Evolutionary conservation across 768 basidiomycete species (phyloP).

Genomic region (Russula sp.): DNA sequence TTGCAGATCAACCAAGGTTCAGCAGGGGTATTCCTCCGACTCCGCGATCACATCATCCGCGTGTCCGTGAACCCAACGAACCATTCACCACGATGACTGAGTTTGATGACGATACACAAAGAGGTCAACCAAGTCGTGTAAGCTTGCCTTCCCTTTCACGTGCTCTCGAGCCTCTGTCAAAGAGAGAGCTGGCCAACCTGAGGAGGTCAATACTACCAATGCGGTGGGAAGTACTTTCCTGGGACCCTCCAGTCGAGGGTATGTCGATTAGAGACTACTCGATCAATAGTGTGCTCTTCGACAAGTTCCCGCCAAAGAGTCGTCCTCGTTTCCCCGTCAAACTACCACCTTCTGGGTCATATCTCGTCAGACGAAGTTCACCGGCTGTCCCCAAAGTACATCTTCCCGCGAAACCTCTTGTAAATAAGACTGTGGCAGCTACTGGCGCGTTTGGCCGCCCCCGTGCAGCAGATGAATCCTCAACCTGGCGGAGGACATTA

Average conservation of each 20-base stretch:
- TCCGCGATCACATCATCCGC: slow-evolving; percentile 1
- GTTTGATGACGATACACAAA: slow-evolving; percentile 23
- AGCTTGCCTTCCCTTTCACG: slow-evolving; percentile 41
- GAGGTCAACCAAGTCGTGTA: slow-evolving; percentile 29
- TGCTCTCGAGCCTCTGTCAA: slow-evolving; percentile 38
- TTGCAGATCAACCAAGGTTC: slow-evolving; percentile 2
- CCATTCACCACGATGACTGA: slow-evolving; percentile 21
- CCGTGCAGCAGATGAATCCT: slow-evolving; percentile 30
- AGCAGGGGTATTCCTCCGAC: slow-evolving; percentile 1
- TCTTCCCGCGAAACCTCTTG: slow-evolving; percentile 29
- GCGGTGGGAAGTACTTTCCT: slow-evolving; percentile 62
- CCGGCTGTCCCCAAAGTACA: slow-evolving; percentile 32
- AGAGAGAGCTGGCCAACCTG: slow-evolving; percentile 41
- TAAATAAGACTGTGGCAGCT: neutral
- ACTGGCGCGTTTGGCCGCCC: slow-evolving; percentile 28
- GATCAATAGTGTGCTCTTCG: slow-evolving; percentile 60
- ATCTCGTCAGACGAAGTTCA: slow-evolving; percentile 9
- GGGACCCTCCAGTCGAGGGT: slow-evolving; percentile 61
- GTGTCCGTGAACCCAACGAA: slow-evolving; percentile 6
- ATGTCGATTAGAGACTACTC: slow-evolving; percentile 56
- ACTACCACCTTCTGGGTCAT: slow-evolving; percentile 29
- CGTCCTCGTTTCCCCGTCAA: slow-evolving; percentile 31
- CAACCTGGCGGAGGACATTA: slow-evolving; percentile 35
- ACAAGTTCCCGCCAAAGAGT: slow-evolving; percentile 33
- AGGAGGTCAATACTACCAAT: slow-evolving; percentile 32